A percentile compares a stretch with the other conserved stretches of the same genome.
Evolutionary conservation across 2,329 filamentous ascomycete genomes (phyloP).

Genomic region (Fusarium nanum): DNA sequence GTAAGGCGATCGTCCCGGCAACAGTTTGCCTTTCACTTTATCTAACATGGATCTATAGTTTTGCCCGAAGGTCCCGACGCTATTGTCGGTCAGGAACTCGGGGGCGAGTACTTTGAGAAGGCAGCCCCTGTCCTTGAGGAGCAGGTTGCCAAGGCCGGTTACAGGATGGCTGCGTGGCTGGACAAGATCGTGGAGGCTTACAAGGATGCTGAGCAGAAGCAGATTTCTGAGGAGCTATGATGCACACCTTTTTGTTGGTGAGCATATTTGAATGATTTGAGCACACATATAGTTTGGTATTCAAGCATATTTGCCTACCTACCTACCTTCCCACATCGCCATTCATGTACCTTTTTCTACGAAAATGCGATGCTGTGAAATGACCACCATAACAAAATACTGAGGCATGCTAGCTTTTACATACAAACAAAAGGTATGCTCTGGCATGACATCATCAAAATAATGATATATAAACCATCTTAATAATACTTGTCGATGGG

Average conservation of each 20-base stretch:
- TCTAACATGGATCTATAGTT: constrained; percentile 56
- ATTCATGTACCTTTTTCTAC: background rate
- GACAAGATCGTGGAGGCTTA: constrained; percentile 67
- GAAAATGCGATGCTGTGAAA: background rate
- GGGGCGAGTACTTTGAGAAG: constrained; percentile 70
- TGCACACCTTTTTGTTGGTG: background rate
- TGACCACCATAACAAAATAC: background rate
- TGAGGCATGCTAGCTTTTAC: background rate
- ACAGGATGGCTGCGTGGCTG: constrained; percentile 74
- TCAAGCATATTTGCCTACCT: background rate
- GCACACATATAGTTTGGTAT: background rate
- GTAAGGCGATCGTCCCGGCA: constrained; percentile 53
- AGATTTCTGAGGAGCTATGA: constrained; percentile 49
- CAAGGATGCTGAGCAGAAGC: constrained; percentile 35
- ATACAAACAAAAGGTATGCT: background rate
- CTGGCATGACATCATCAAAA: constrained; percentile 1
- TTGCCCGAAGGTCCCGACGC: constrained; percentile 70
- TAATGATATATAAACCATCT: background rate
- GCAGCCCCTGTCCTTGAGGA: constrained; percentile 73
- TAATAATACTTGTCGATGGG: constrained; percentile 15
- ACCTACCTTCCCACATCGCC: background rate
- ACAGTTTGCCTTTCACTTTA: constrained; percentile 8
- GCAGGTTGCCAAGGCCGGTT: constrained; percentile 76
- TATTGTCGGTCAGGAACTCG: constrained; percentile 70
- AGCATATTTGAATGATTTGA: background rate